A percentile compares a stretch with the other conserved stretches of the same genome.
Conservation (phyloP, 2,329 filamentous ascomycete genomes). For the Laburnicola sp. region DNA sequence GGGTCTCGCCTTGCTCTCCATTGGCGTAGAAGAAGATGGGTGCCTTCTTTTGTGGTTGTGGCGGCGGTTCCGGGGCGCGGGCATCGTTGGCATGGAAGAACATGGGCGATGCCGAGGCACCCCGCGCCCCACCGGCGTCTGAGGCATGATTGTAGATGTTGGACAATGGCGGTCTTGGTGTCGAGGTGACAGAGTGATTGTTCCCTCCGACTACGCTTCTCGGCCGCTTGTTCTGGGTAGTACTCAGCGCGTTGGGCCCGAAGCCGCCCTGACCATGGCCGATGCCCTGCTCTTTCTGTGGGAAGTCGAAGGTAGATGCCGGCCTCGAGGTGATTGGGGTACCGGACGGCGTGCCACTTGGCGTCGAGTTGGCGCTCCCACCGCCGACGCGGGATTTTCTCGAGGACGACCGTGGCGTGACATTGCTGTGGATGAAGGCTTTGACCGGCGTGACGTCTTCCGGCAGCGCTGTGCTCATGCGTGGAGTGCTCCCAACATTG, state of each 20-base stretch:
- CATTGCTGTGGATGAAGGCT: slow-evolving; percentile 64
- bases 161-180: slow-evolving; percentile 29
- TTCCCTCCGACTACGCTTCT: slow-evolving; percentile 43
- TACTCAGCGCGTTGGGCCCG: slow-evolving; percentile 24
- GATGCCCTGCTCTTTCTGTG: slow-evolving; percentile 28
- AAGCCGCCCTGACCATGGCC: slow-evolving; percentile 29
- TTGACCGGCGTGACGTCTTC: slow-evolving; percentile 61
- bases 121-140: slow-evolving; percentile 29
- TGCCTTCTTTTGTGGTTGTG: slow-evolving; percentile 47
- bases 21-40: slow-evolving; percentile 57
- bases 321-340: slow-evolving; percentile 44
- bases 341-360: slow-evolving; percentile 61
- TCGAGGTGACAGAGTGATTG: slow-evolving; percentile 23
- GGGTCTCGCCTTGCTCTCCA: slow-evolving; percentile 48
- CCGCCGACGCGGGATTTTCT: slow-evolving; percentile 66
- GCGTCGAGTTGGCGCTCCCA: slow-evolving; percentile 69
- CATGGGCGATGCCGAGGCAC: slow-evolving; percentile 58
- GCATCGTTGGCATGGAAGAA: slow-evolving; percentile 93
- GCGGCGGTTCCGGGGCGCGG: slow-evolving; percentile 38
- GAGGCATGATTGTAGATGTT: slow-evolving; percentile 29
- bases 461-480: slow-evolving; percentile 39
- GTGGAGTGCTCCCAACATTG: slow-evolving; percentile 32
- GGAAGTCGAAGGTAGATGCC: slow-evolving; percentile 33
- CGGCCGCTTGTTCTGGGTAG: slow-evolving; percentile 34
- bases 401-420: slow-evolving; percentile 77